Evolutionary conservation across 2,329 filamentous ascomycete genomes (phyloP), one percentile per base, ranked within the genome.

Genomic region (Phialemonium atrogriseum): DNA sequence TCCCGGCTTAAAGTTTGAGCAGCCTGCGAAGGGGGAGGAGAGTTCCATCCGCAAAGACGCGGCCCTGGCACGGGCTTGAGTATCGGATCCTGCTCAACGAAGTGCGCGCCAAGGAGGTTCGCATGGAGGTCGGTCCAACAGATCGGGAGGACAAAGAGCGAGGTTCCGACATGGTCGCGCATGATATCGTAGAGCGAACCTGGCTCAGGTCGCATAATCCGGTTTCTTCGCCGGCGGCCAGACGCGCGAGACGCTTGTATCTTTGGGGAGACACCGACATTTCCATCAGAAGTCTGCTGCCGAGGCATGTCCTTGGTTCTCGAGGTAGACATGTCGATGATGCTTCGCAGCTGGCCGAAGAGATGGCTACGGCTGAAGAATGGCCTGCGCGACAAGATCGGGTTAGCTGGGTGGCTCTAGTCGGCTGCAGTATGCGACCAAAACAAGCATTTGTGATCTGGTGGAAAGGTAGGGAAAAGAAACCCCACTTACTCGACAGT

Each of bases 71-170:
- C 44, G 2, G 66, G 65, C 5, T 49, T 59, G 22, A 53, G 51
- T 44, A 63, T 60, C 5, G 58, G 46, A 11, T 63, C 56, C 10
- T 59, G 52, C 41, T 64, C 53, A 16, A 51, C 37, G 50, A 73
- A 76, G 25, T 50, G 50, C 11, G 58, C 64, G 15, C 59, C 61
- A 5, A 76, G 64, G 3, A 73, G 50, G 25, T 54, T 47, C 8
- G 58, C 44, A 37, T 77, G 72, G 2, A 57, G 35, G 33, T 74
- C 70, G 11, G 65, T 73, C 72, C 72, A 77, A 45, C 60, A 64
- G 27, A 73, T 64, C 2, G 72, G 72, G 16, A 62, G 58, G 28
- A 69, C 51, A 36, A 65, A 73, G 13, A 77, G 64, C 1, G 63
- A 58, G 1, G 47, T 50, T 25, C 67, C 63, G 20, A 59, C 49